Conservation (phyloP, 2,329 filamentous ascomycete species). For the Botrytis galanthina region DNA sequence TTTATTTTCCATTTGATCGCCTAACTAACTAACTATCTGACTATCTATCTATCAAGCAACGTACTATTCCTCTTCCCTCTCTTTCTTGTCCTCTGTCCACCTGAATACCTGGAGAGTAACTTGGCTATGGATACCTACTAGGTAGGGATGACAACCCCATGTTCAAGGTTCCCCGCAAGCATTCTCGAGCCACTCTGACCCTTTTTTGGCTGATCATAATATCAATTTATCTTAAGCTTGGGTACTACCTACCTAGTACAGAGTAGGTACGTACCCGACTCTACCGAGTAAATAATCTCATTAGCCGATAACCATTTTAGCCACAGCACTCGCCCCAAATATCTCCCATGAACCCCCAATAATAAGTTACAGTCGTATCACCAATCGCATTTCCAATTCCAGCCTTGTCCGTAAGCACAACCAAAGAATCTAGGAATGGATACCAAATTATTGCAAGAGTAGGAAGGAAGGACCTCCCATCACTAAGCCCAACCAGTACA, state of each 20-base stretch:
- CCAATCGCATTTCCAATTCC: not conserved
- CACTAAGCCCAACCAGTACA: not conserved
- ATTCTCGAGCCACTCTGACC: not conserved
- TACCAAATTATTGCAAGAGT: not conserved
- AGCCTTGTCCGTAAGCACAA: not conserved
- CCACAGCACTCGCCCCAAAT: slow-evolving; percentile 4
- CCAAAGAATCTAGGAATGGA: not conserved
- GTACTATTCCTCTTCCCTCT: not conserved
- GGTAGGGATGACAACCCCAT: not conserved
- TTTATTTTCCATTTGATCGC: no score
- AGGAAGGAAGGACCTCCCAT: not conserved
- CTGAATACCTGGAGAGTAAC: not conserved
- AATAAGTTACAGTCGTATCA: not conserved
- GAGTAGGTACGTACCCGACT: no score
- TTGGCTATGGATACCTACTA: not conserved
- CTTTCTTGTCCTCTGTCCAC: not conserved
- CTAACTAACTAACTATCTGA: not conserved
- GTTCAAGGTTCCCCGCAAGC: not conserved
- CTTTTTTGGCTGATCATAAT: not conserved
- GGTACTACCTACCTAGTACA: no score
- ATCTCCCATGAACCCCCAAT: not conserved
- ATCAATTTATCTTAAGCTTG: not conserved
- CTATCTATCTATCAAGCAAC: no score
- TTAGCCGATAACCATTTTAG: not conserved
- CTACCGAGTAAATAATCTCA: not conserved